These are phyloP conservation scores for Haematococcus lacustris DNA, from an alignment of 139 green algal genomes.

Conservation along the genomic window DNA sequence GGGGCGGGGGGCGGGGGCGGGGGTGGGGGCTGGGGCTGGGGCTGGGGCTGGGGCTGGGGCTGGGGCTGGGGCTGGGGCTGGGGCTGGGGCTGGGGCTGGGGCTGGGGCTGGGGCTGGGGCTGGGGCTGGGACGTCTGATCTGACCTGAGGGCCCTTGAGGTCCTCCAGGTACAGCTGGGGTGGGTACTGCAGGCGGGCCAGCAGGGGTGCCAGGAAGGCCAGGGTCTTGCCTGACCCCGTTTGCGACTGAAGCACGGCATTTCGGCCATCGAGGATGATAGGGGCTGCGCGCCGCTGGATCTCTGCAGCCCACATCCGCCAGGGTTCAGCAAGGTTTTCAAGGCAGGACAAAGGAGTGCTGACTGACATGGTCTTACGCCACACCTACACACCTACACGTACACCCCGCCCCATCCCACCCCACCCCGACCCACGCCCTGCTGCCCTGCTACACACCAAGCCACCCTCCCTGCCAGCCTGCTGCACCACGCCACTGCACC, in stretches of 20 bases:
- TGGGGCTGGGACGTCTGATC: neutral
- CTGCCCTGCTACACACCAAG: neutral
- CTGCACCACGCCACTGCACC: no score
- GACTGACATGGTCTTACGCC: neutral
- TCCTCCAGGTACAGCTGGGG: slow-evolving; percentile 64
- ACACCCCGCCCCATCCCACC: no score
- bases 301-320: slow-evolving; percentile 35
- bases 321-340: neutral
- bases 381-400: neutral
- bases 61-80: no score
- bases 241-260: slow-evolving; percentile 55
- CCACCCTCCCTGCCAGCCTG: neutral
- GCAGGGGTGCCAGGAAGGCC: slow-evolving; percentile 61
- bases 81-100: no score
- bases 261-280: slow-evolving; percentile 45
- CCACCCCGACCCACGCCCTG: no score
- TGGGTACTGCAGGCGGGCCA: slow-evolving; percentile 60
- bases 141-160: slow-evolving; percentile 42
- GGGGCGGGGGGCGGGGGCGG: no score
- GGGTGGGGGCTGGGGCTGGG: no score
- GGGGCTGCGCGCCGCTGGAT: slow-evolving; percentile 56
- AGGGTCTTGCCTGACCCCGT: slow-evolving; percentile 82
- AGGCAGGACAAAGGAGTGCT: neutral
- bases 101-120: no score
- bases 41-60: no score